phyloP scores from a whole-genome alignment of 2,329 filamentous ascomycete genomes.

The Clathrospora elynae region DNA sequence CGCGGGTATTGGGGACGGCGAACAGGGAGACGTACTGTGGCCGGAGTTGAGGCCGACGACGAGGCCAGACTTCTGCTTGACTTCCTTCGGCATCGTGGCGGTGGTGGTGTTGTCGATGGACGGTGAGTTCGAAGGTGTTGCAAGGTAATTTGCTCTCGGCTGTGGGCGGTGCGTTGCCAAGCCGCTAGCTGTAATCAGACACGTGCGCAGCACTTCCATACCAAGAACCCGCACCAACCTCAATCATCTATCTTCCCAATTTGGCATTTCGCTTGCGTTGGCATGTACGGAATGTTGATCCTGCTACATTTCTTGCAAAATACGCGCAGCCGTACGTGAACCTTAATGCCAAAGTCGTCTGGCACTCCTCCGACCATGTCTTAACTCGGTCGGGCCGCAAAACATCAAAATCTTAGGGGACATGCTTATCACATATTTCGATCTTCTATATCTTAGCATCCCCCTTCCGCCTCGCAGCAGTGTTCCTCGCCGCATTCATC shows the following conservation, averaged over 20 bases:
- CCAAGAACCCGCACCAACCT: too few relatives aligned
- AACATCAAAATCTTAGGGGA: too few relatives aligned
- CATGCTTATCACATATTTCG: too few relatives aligned
- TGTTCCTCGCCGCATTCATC: conserved; percentile 67
- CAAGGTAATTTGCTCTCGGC: conserved; percentile 28
- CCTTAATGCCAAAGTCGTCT: too few relatives aligned
- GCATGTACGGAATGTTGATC: too few relatives aligned
- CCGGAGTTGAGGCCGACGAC: conserved; percentile 67
- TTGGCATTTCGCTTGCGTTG: too few relatives aligned
- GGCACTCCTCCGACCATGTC: too few relatives aligned
- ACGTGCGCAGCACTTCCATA: too few relatives aligned
- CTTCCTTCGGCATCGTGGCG: conserved; percentile 59
- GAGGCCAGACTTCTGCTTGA: conserved; percentile 60
- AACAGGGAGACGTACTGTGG: conserved; percentile 62
- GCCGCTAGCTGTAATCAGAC: conserved; percentile 26
- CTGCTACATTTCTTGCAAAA: too few relatives aligned
- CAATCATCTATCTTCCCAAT: too few relatives aligned
- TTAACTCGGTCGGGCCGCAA: too few relatives aligned
- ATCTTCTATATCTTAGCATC: conserved; percentile 42
- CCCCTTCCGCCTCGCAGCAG: conserved; percentile 54
- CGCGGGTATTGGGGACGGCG: conserved; percentile 21
- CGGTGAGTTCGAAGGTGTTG: conserved; percentile 21
- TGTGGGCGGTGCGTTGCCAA: conserved; percentile 27
- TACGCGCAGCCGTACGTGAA: too few relatives aligned
- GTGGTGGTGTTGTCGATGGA: conserved; percentile 44